Evolutionary conservation across 306 rosid species (phyloP).

Genomic region (Dryas drummondii): DNA sequence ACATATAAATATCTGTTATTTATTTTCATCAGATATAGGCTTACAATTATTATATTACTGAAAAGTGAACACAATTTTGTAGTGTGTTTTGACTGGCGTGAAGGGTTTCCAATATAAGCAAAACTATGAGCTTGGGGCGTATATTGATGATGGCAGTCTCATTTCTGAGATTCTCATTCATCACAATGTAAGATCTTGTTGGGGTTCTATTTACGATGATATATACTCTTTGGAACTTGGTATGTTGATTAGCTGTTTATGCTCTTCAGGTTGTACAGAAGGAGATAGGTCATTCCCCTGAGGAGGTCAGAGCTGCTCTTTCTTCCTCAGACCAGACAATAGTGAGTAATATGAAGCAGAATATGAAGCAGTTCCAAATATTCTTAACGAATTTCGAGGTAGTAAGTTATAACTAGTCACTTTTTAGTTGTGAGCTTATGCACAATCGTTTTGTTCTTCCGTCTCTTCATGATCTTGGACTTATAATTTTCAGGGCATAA

Average conservation of each 20-base stretch:
- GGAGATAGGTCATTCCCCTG: constrained; percentile 73
- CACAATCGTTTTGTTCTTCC: not conserved
- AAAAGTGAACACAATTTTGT: constrained; percentile 31
- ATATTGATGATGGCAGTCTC: constrained; percentile 91
- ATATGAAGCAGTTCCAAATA: constrained; percentile 61
- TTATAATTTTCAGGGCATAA: constrained; percentile 59
- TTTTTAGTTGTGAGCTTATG: not conserved
- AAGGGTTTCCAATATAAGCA: constrained; percentile 72
- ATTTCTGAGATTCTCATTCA: constrained; percentile 72
- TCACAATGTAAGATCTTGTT: constrained; percentile 62
- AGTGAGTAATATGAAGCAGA: constrained; percentile 57
- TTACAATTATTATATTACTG: constrained; percentile 18
- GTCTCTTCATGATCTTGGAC: constrained; percentile 15
- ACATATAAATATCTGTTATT: constrained; percentile 18
- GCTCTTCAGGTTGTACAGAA: constrained; percentile 67
- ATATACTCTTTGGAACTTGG: constrained; percentile 8
- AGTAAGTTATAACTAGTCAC: not conserved
- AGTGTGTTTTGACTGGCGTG: constrained; percentile 92
- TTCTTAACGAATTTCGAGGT: constrained; percentile 85
- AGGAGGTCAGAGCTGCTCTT: constrained; percentile 68
- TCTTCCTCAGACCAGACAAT: constrained; percentile 53
- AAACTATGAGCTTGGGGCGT: constrained; percentile 73
- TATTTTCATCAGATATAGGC: constrained; percentile 4
- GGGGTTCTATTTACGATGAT: constrained; percentile 14
- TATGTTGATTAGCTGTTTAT: constrained; percentile 18